Percentiles rank a stretch among this genome's conserved stretches.
phyloP scores from a whole-genome alignment of 2,329 filamentous ascomycete species.

The Neopestalotiopsis sp. region DNA sequence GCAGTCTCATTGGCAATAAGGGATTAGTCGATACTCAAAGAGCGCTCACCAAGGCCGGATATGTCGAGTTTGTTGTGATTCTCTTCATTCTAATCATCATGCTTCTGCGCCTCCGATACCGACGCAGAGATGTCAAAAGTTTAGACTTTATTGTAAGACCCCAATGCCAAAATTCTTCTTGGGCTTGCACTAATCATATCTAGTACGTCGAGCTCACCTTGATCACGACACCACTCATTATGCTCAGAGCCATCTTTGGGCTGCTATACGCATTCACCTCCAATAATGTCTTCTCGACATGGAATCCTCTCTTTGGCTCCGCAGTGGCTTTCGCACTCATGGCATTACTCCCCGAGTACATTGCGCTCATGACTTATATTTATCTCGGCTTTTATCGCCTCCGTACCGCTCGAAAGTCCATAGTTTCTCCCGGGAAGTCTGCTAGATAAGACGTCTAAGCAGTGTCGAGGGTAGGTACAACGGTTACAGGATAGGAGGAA shows the following conservation, averaged over 20 bases:
- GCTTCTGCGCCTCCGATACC: too few relatives aligned
- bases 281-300: slow-evolving; percentile 14
- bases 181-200: not conserved
- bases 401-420: not conserved
- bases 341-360: slow-evolving; percentile 22
- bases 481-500: too few relatives aligned
- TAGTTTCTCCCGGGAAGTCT: too few relatives aligned
- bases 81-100: not conserved
- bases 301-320: slow-evolving; percentile 22
- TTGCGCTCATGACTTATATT: slow-evolving; percentile 19
- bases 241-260: slow-evolving; percentile 17
- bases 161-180: too few relatives aligned
- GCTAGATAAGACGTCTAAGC: too few relatives aligned
- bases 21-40: not conserved
- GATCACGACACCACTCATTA: slow-evolving; percentile 15
- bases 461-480: too few relatives aligned
- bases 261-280: slow-evolving; percentile 18
- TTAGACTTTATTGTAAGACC: too few relatives aligned
- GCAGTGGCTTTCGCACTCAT: slow-evolving; percentile 21
- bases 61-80: not conserved
- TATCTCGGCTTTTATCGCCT: slow-evolving; percentile 17
- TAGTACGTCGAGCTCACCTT: slow-evolving; percentile 20
- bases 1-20: slow-evolving; percentile 4
- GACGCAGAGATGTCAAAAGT: too few relatives aligned
- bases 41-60: not conserved